A percentile compares a stretch with the other conserved stretches of the same genome.
Evolutionary conservation across 352 stramenopile species (phyloP).

Genomic region (Halophytophthora polymorphica): DNA sequence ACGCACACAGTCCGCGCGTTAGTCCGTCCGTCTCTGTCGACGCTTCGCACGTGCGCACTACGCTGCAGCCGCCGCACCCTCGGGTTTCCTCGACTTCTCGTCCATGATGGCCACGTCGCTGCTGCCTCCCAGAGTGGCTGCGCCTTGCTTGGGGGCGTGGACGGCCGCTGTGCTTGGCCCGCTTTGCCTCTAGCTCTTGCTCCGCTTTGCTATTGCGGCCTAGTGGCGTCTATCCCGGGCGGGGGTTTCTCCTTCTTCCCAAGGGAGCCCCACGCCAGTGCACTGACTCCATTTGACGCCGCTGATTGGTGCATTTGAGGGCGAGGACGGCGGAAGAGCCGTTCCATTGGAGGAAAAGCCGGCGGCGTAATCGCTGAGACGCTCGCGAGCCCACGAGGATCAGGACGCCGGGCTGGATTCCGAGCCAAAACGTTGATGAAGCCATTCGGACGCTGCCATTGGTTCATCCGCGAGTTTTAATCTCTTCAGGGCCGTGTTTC

Average conservation of each 20-base stretch:
- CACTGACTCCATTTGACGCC: no score
- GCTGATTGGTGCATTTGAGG: no score
- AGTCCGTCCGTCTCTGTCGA: not conserved
- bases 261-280: no score
- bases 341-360: not conserved
- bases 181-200: constrained; percentile 8
- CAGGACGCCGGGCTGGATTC: no score
- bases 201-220: constrained; percentile 9
- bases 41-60: not conserved
- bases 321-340: not conserved
- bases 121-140: constrained; percentile 3
- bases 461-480: no score
- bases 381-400: no score
- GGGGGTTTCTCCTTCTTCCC: no score
- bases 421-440: no score
- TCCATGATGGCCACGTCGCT: constrained; percentile 52
- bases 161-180: not conserved
- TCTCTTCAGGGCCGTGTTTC: no score
- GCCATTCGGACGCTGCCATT: no score
- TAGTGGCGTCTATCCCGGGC: constrained; percentile 4
- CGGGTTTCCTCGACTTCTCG: constrained; percentile 84
- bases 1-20: not conserved
- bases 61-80: constrained; percentile 39
- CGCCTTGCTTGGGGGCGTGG: constrained; percentile 14
- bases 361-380: no score